Evolutionary conservation across 768 basidiomycete species (phyloP).

Genomic region (Exsudoporus frostii): DNA sequence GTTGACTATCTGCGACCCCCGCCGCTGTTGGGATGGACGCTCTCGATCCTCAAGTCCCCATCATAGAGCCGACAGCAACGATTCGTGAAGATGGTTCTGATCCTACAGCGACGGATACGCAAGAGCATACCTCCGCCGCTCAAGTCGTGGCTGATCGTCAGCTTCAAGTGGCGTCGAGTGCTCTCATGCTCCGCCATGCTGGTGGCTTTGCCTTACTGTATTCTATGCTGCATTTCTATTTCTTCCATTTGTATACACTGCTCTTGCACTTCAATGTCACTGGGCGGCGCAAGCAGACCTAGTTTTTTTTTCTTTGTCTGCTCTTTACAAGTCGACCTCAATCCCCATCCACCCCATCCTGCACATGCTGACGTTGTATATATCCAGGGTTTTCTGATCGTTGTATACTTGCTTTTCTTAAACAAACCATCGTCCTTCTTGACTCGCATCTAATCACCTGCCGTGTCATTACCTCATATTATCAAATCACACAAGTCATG

Average conservation of each 20-base stretch:
- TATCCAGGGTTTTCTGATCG: slow-evolving; percentile 24
- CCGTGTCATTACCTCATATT: slow-evolving; percentile 19
- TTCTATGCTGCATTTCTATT: slow-evolving; percentile 43
- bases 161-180: slow-evolving; percentile 25
- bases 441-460: slow-evolving; percentile 32
- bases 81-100: slow-evolving; percentile 19
- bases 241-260: slow-evolving; percentile 42
- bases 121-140: slow-evolving; percentile 17
- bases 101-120: slow-evolving; percentile 20
- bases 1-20: slow-evolving; percentile 29
- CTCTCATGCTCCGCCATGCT: slow-evolving; percentile 32
- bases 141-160: slow-evolving; percentile 22
- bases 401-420: slow-evolving; percentile 27
- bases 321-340: slow-evolving; percentile 5
- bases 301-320: slow-evolving; percentile 9
- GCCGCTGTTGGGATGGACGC: slow-evolving; percentile 17
- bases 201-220: slow-evolving; percentile 36
- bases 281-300: slow-evolving; percentile 29
- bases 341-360: slow-evolving; percentile 1
- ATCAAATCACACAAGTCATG: slow-evolving; percentile 14
- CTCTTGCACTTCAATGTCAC: slow-evolving; percentile 35
- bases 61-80: slow-evolving; percentile 27
- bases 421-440: slow-evolving; percentile 14
- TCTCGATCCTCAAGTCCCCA: slow-evolving; percentile 13
- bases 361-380: slow-evolving; percentile 32